Evolutionary conservation across 257 asterid species (phyloP), one percentile per base, ranked within the genome.

Genomic region (Hygrophila difformis): DNA sequence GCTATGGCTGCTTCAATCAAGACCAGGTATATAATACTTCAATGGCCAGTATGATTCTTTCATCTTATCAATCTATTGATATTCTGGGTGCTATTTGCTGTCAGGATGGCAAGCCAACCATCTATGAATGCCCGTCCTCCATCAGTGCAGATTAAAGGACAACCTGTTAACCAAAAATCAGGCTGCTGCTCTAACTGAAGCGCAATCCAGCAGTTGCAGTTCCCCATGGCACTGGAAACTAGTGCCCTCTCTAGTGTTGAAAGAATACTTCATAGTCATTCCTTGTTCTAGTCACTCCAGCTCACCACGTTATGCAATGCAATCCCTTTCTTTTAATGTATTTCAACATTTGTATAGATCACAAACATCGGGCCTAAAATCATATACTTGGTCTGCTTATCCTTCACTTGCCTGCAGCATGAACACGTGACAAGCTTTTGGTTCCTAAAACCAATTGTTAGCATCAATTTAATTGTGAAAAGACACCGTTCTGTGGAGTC

Each of bases 41-140:
- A 23, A 14, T 55, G 17, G 18, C 31, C 18, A 11, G 35, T 3
- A 29, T 17, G 3, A 22, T n/a, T 12, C n/a, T 9, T 8, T 48
- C 21, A 18, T 38, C 9, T 20, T 3, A 29, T 10, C 21, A 6
- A 16, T 26, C 17, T 18, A 40, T 15, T 47, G 41, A 47, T 34
- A 20, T 8, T 0, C 38, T 4, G 24, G 19, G 12, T 45, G n/a
- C 5, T 12, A 22, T 8, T 3, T 23, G 7, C 12, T 56, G 3
- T 41, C 65, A 80, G 92, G 76, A 80, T 80, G 92, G 92, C 92
- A 12, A 80, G 78, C 56, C 92, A 80, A 56, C 87, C 87, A 9
- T 58, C 60, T 56, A 79, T 46, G 60, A 68, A 57, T 43, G 83
- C 81, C 3, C 67, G 87, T 18, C 92, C 83, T 9, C 74, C 81